These are phyloP conservation scores for Ustilago cynodontis DNA, from an alignment of 1,284 basidiomycete genomes.

Conservation along the genomic window DNA sequence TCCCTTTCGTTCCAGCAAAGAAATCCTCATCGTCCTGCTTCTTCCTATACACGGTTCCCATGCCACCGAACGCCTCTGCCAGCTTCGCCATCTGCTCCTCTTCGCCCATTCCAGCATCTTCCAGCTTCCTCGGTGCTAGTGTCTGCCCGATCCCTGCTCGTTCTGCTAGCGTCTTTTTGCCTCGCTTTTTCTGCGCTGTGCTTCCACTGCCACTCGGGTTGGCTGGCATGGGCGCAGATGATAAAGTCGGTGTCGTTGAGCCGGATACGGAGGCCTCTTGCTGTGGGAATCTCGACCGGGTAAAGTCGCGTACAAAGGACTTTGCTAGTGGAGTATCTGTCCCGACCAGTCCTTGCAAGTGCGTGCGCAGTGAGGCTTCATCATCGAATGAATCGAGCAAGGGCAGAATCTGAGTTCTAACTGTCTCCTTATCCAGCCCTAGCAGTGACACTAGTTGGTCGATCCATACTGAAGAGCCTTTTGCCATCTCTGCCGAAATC, in stretches of 20 bases:
- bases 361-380: conserved; percentile 27
- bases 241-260: conserved; percentile 11
- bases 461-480: conserved; percentile 32
- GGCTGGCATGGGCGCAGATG: not conserved
- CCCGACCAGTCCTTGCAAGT: conserved; percentile 46
- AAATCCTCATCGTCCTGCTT: conserved; percentile 41
- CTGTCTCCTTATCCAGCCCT: conserved; percentile 46
- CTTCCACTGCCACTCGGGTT: not conserved
- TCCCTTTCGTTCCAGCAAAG: conserved; percentile 40
- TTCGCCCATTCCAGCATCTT: conserved; percentile 7
- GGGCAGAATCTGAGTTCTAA: conserved; percentile 44
- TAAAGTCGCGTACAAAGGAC: conserved; percentile 40
- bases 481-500: conserved; percentile 31
- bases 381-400: conserved; percentile 54
- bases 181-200: conserved; percentile 22
- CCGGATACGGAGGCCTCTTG: conserved; percentile 4
- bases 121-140: conserved; percentile 32
- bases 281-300: conserved; percentile 37
- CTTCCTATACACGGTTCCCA: conserved; percentile 48
- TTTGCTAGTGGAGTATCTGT: conserved; percentile 33
- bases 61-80: conserved; percentile 42
- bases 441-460: conserved; percentile 49
- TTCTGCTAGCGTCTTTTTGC: conserved; percentile 41
- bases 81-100: conserved; percentile 42
- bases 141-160: conserved; percentile 39